Conservation (phyloP, 1,139 yeast species). For the Hansenula lynferdii region DNA sequence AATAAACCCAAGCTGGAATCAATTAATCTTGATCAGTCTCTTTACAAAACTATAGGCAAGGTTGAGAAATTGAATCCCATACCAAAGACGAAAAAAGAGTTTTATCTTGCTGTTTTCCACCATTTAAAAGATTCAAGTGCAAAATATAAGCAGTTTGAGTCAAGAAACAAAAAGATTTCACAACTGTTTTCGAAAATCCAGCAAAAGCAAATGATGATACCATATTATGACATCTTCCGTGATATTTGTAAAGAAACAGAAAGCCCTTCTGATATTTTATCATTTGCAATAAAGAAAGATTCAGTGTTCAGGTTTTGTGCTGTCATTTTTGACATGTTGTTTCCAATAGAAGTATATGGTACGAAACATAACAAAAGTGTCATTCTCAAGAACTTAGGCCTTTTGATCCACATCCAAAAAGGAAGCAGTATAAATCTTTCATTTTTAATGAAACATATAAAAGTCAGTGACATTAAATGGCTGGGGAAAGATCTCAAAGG, state of each 20-base stretch:
- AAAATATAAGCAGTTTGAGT: slow-evolving; percentile 4
- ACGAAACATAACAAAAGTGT: no score
- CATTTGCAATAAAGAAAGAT: no score
- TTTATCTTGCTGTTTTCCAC: slow-evolving; percentile 8
- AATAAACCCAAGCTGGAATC: not conserved
- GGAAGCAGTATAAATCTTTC: no score
- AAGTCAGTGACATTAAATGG: no score
- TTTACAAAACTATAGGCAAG: not conserved
- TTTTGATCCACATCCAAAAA: no score
- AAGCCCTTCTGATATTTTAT: no score
- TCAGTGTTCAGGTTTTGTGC: no score
- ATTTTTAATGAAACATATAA: no score
- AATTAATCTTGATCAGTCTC: not conserved
- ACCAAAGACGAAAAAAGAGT: slow-evolving; percentile 1
- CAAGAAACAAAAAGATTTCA: slow-evolving; percentile 9
- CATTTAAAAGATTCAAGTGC: slow-evolving; percentile 2
- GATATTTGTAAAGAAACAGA: slow-evolving; percentile 7
- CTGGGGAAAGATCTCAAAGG: no score
- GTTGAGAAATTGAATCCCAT: slow-evolving; percentile 9
- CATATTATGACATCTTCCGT: slow-evolving; percentile 10
- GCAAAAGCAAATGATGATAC: slow-evolving; percentile 7
- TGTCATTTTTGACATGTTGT: no score
- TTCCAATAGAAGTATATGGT: no score
- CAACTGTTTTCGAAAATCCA: slow-evolving; percentile 5
- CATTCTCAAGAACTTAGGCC: no score